A percentile compares a stretch with the other conserved stretches of the same genome.
phyloP scores from a whole-genome alignment of 2,329 filamentous ascomycete species.

The Aspergillus persii region DNA sequence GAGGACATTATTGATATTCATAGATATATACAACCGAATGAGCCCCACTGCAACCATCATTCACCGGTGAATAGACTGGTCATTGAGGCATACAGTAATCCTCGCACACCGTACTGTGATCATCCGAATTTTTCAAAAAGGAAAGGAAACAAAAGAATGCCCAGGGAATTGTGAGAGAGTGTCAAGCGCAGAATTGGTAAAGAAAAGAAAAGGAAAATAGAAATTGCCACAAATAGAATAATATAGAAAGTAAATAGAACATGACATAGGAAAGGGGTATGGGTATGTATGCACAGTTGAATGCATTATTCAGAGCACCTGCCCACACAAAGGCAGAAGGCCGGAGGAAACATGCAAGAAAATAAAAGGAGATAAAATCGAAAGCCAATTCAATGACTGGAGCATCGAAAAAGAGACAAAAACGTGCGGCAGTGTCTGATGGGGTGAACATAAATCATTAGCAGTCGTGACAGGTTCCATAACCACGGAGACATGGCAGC shows the following conservation, averaged over 20 bases:
- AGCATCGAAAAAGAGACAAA: constrained; percentile 18
- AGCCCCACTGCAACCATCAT: background rate
- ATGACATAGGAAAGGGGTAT: constrained; percentile 7
- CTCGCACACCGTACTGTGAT: background rate
- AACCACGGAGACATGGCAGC: constrained; percentile 11
- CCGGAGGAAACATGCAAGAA: background rate
- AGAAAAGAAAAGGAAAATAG: background rate
- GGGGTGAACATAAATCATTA: constrained; percentile 21
- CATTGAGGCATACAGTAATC: background rate
- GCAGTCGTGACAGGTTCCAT: constrained; percentile 21
- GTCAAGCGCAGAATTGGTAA: background rate
- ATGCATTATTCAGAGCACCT: constrained; percentile 6
- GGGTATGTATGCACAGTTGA: constrained; percentile 15
- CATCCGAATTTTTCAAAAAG: background rate
- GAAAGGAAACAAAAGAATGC: background rate
- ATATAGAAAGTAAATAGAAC: constrained; percentile 3
- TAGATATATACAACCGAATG: constrained; percentile 2
- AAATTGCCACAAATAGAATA: constrained; percentile 11
- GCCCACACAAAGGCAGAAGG: background rate
- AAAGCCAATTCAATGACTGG: constrained; percentile 18
- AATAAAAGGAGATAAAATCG: background rate
- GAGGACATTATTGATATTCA: constrained; percentile 1
- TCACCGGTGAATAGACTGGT: background rate
- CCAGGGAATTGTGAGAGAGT: background rate
- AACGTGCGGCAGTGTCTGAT: constrained; percentile 1